Evolutionary conservation across 495 filamentous ascomycete genomes (phyloP), one percentile per base, ranked within the genome.

Genomic region (Poronia punctata): DNA sequence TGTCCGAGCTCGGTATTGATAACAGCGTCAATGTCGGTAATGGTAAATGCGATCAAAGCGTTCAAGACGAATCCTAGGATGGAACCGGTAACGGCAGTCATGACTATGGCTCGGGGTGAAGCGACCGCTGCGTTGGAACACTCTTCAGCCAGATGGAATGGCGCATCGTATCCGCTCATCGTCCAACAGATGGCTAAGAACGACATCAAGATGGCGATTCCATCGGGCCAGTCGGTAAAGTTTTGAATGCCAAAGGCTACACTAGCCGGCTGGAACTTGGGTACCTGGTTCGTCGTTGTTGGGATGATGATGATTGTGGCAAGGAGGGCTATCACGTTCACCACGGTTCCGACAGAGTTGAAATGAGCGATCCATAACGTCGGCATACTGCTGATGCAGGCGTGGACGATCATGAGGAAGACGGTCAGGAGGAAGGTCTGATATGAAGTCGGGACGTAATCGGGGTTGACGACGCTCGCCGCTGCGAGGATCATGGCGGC

Each of bases 21-120:
- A 12, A 79, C 78, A 12, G 51, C 67, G 3, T 64, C 60, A 48
- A 88, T 83, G 46, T 85, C 80, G 20, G 76, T 54, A 16, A 88
- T 80, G 4, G 84, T 88, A 56, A 88, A 88, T n/a, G 82, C 84
- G 34, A 87, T 82, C 3, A 87, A 78, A 1, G 86, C 66, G 59
- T 88, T 83, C 16, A 88, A 61, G 48, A 84, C 76, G 77, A 84
- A 88, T 40, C 84, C 84, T 25, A 83, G 67, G 2, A 84, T 40
- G 9, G 83, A 84, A 5, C 84, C 84, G 10, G 82, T 63, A 1
- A 62, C 76, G 6, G 75, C 75, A 8, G 84, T 88, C 51, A 88
- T 64, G 17, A 86, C 73, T 43, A 88, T 88, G n/a, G 84, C 83
- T 9, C 84, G 71, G 0, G 84, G 84, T 1, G 83, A 78, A 23